Evolutionary conservation across 176 grass and related monocot species (phyloP), one percentile per base, ranked within the genome.

Genomic region (Oryza brachyantha): DNA sequence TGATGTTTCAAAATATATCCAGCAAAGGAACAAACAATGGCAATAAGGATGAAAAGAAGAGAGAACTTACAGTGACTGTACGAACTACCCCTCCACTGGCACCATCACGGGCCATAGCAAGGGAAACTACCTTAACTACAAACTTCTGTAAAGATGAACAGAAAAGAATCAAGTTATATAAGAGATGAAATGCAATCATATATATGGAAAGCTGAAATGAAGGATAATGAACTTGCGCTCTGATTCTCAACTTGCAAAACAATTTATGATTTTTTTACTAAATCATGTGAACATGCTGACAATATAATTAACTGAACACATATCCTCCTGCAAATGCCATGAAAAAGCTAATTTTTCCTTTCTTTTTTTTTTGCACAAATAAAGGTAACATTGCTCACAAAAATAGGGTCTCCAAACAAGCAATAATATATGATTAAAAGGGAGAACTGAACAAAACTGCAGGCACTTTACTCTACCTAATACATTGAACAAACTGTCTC

Each of bases 21-120:
- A 64, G 8, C 21, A 73, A 41, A 74, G 5, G 39, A 67, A 58
- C 17, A 6, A 16, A 76, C 28, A 16, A 62, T 8, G 39, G 27
- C 58, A 8, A 63, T 57, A 6, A 39, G 27, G 22, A 84, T 46
- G 8, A 48, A 7, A n/a, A 41, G 17, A 29, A 29, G 67, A 70
- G 36, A 34, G 8, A 19, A 72, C 79, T 72, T 62, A 81, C 79
- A 0, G 79, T 81, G 32, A 81, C 79, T 58, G 93, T 97, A 59
- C 90, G 93, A 3, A 46, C 68, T 46, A 70, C 89, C 27, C 95
- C 95, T 61, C 92, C 89, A 83, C 92, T 97, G 35, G 95, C 87
- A 76, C 92, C 91, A 71, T 97, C 95, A n/a, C 93, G 86, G 10
- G 29, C 93, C 16, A 99, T 96, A 14, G 96, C 96, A 79, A 96